A percentile compares a stretch with the other conserved stretches of the same genome.
Conservation (phyloP, 441 rosid genomes). For the Arabidopsis hybrid region DNA sequence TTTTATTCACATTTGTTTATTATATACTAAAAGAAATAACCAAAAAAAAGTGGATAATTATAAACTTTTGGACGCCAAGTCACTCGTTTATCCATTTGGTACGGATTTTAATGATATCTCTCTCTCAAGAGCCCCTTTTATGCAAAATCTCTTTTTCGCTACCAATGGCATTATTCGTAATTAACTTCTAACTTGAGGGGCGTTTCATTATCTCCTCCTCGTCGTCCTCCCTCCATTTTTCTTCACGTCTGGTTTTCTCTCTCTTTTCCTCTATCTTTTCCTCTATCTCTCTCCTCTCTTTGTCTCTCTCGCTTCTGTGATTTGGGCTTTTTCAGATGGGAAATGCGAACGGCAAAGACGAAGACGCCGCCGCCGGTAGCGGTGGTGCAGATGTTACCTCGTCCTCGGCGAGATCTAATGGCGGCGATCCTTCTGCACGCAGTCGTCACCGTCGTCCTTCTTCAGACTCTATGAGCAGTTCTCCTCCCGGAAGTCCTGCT, state of each 20-base stretch:
- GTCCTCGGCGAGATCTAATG: constrained; percentile 53
- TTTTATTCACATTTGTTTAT: too few relatives aligned
- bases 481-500: constrained; percentile 63
- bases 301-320: constrained; percentile 30
- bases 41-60: constrained; percentile 30
- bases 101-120: constrained; percentile 33
- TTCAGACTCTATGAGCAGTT: constrained; percentile 51
- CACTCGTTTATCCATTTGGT: constrained; percentile 46
- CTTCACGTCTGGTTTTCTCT: constrained; percentile 40
- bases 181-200: constrained; percentile 26
- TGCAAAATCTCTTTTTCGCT: neutral
- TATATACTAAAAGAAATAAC: too few relatives aligned
- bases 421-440: constrained; percentile 44
- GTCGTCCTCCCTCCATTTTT: constrained; percentile 49
- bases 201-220: neutral
- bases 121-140: neutral
- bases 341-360: constrained; percentile 73
- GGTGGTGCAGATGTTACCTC: constrained; percentile 21
- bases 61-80: constrained; percentile 39
- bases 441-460: constrained; percentile 48
- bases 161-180: constrained; percentile 39
- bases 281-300: constrained; percentile 13
- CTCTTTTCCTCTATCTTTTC: neutral
- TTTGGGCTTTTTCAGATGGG: constrained; percentile 59
- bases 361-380: constrained; percentile 34